phyloP scores from a whole-genome alignment of 2,329 filamentous ascomycete genomes.

The Ophiostoma ulmi region DNA sequence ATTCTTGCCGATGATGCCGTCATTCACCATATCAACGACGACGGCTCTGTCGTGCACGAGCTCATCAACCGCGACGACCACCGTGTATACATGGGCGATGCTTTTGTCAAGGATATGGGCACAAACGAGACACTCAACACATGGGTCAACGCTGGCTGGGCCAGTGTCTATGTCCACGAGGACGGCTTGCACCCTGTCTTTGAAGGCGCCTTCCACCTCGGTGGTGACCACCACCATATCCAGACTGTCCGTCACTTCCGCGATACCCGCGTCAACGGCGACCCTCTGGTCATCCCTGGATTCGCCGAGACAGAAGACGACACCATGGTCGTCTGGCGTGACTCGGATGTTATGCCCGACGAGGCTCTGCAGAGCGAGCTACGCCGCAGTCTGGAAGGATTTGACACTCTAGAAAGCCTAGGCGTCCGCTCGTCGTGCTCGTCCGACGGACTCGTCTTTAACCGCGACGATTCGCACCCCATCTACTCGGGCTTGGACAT shows the following conservation, averaged over 20 bases:
- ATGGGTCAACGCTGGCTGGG: constrained; percentile 83
- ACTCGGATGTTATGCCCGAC: constrained; percentile 67
- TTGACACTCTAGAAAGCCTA: constrained; percentile 6
- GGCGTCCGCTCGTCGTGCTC: constrained; percentile 47
- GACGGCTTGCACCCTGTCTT: constrained; percentile 80
- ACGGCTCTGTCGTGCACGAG: constrained; percentile 66
- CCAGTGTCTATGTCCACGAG: constrained; percentile 68
- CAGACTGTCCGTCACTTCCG: constrained; percentile 70
- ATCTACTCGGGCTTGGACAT: constrained; percentile 52
- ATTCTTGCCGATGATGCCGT: constrained; percentile 72
- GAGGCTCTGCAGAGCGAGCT: constrained; percentile 52
- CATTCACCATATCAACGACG: constrained; percentile 64
- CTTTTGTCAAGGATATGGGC: constrained; percentile 57
- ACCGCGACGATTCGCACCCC: constrained; percentile 65
- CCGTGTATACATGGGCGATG: constrained; percentile 75
- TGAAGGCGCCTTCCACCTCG: constrained; percentile 79
- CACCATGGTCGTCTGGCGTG: constrained; percentile 88
- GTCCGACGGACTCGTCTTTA: constrained; percentile 75
- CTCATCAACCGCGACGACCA: constrained; percentile 67
- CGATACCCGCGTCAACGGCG: constrained; percentile 63
- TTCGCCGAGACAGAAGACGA: constrained; percentile 42
- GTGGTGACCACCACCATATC: constrained; percentile 80
- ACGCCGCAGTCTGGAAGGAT: constrained; percentile 44
- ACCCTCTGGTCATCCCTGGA: constrained; percentile 55
- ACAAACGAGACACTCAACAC: constrained; percentile 41